Evolutionary conservation across 495 filamentous ascomycete species (phyloP).

Genomic region (Aspergillus mulundensis): DNA sequence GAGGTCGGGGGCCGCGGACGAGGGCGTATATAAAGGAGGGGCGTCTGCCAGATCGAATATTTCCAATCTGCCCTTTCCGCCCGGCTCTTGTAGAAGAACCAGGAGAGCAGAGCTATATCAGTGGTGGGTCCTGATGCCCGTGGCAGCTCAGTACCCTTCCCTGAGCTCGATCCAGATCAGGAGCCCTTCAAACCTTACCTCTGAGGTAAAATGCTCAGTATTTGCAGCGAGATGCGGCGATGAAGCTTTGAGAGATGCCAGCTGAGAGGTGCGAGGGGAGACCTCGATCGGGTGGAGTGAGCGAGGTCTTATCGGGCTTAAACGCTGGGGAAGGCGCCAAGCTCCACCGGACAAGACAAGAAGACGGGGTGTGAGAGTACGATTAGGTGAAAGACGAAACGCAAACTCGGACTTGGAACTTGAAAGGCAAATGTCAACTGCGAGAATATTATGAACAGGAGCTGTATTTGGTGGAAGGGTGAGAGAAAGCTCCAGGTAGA

Average conservation of each 20-base stretch:
- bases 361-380: not conserved
- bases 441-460: not conserved
- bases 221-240: not conserved
- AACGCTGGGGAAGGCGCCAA: constrained; percentile 13
- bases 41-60: constrained; percentile 64
- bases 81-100: constrained; percentile 48
- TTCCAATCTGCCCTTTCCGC: constrained; percentile 43
- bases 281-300: constrained; percentile 12
- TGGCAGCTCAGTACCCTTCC: constrained; percentile 17
- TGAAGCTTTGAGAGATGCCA: not conserved
- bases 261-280: constrained; percentile 7
- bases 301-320: constrained; percentile 23
- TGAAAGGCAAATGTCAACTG: not conserved
- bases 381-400: not conserved
- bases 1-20: constrained; percentile 59
- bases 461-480: not conserved
- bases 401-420: not conserved
- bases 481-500: not conserved
- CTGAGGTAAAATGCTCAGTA: not conserved
- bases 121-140: constrained; percentile 26
- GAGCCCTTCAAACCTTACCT: constrained; percentile 12
- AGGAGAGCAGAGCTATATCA: constrained; percentile 46
- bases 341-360: constrained; percentile 8
- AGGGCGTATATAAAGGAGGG: constrained; percentile 38
- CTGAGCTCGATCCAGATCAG: constrained; percentile 15